Evolutionary conservation across 1,139 yeast genomes (phyloP), one percentile per base, ranked within the genome.

Genomic region (Saccharomyces hybrid): DNA sequence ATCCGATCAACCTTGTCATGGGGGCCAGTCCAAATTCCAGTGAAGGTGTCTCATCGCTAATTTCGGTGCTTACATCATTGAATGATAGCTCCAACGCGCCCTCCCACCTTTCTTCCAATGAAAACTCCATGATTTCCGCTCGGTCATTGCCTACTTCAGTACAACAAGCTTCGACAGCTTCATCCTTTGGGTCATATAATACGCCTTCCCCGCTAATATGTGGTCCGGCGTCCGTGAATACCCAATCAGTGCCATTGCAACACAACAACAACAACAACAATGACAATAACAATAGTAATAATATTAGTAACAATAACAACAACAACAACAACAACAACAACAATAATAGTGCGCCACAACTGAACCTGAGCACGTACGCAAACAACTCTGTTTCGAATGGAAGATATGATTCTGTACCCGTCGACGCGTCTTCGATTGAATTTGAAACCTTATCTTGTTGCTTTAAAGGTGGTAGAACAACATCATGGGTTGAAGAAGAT

Each of bases 381-480:
- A 38, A 38, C 24, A 16, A 38, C 5, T 9, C 44, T 9, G 44
- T 4, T 16, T 19, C 44, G 6, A 38, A 11, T 38, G 44, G 24
- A 11, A 38, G 19, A 38, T 38, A 16, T 7, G 44, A 38, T 26
- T 46, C 42, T 51, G 48, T 59, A 2, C 68, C 71, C 6, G 65
- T 66, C 21, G 58, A 59, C 8, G 67, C 69, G 2, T 59, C 69
- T 0, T 59, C 61, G 9, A 61, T 66, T 44, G 71, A 64, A 55
- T 61, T 59, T 12, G 69, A 63, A 53, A 60, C 67, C 21, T 54
- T 67, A 27, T 51, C 64, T n/a, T 56, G 63, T 21, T 65, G 64
- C 16, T 66, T 67, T 55, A 61, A 66, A 59, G 64, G 71, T 47
- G 66, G 65, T 27, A 51, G 62, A 51, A 53, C 64, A 34, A 58